A percentile compares a stretch with the other conserved stretches of the same genome.
Evolutionary conservation across 163 green algal genomes (phyloP).

Genomic region (Chlamydomonas reinhardtii): DNA sequence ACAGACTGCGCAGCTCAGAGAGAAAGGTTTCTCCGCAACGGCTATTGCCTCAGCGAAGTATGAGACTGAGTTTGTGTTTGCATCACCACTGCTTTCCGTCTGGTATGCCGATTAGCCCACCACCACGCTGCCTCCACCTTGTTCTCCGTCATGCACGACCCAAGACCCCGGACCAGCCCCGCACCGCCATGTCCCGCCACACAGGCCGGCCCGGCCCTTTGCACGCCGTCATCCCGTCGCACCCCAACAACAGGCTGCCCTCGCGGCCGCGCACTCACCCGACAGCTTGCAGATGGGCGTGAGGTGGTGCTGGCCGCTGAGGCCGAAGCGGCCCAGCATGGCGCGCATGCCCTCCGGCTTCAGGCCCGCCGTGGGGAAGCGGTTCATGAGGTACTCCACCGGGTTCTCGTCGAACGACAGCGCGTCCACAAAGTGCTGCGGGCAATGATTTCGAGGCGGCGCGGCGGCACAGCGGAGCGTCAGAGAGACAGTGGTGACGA

Average conservation of each 20-base stretch:
- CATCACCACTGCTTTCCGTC: not conserved
- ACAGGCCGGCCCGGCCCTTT: too few species aligned
- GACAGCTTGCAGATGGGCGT: conserved; percentile 97
- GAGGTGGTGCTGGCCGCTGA: conserved; percentile 96
- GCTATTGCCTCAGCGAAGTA: conserved; percentile 1
- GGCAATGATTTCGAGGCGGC: too few species aligned
- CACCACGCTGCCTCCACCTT: too few species aligned
- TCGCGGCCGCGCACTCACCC: conserved; percentile 51
- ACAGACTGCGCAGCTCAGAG: not conserved
- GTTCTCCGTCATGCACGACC: too few species aligned
- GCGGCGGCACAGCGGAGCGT: too few species aligned
- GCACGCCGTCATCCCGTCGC: too few species aligned
- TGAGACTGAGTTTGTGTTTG: conserved; percentile 1
- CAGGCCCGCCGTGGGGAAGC: conserved; percentile 76
- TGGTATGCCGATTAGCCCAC: not conserved
- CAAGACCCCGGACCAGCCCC: too few species aligned
- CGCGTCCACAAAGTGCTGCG: conserved; percentile 99
- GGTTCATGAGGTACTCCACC: conserved; percentile 94
- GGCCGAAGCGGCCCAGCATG: conserved; percentile 95
- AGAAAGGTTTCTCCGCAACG: conserved; percentile 22
- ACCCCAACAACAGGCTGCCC: too few species aligned
- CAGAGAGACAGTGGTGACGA: too few species aligned
- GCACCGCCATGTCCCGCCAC: too few species aligned
- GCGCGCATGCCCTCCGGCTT: conserved; percentile 94
- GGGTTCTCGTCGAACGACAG: conserved; percentile 95